Conservation (phyloP, 2,329 filamentous ascomycete genomes). For the Ophiocordyceps australis region DNA sequence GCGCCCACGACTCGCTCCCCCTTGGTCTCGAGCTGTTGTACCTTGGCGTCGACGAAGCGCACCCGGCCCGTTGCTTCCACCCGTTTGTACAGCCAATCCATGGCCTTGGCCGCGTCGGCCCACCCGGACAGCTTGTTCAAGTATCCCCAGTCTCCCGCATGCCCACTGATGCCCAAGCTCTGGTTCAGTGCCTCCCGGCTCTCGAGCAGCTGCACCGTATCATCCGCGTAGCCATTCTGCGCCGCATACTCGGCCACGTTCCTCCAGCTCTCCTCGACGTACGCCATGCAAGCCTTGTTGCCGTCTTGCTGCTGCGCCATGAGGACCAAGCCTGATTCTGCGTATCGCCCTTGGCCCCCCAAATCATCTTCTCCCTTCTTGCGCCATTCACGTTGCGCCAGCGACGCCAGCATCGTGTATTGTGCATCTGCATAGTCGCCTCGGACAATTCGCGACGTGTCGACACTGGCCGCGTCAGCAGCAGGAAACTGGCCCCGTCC, state of each 20-base stretch:
- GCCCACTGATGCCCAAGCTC: constrained; percentile 26
- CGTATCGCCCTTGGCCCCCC: constrained; percentile 48
- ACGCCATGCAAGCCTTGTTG: constrained; percentile 31
- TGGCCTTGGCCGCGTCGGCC: constrained; percentile 58
- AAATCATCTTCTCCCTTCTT: constrained; percentile 33
- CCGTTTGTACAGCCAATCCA: constrained; percentile 41
- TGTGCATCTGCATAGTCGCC: constrained; percentile 66
- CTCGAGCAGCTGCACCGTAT: constrained; percentile 25
- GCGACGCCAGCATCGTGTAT: constrained; percentile 56
- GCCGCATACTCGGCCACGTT: constrained; percentile 36
- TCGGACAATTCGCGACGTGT: constrained; percentile 45
- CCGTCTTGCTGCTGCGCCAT: constrained; percentile 22
- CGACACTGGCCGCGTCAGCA: constrained; percentile 40
- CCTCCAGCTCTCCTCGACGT: constrained; percentile 38
- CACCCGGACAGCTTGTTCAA: constrained; percentile 60
- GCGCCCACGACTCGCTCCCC: constrained; percentile 34
- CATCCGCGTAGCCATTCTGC: constrained; percentile 16
- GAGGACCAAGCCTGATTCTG: constrained; percentile 50
- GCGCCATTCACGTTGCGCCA: constrained; percentile 55
- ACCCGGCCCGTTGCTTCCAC: constrained; percentile 38
- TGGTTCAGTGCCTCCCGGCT: constrained; percentile 22
- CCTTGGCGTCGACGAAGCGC: constrained; percentile 31
- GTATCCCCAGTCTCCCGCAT: constrained; percentile 50
- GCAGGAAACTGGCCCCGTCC: constrained; percentile 38
- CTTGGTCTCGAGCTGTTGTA: constrained; percentile 20